These are phyloP conservation scores for Elongisporangium anandrum DNA, from an alignment of 352 stramenopile species.

Conservation along the genomic window DNA sequence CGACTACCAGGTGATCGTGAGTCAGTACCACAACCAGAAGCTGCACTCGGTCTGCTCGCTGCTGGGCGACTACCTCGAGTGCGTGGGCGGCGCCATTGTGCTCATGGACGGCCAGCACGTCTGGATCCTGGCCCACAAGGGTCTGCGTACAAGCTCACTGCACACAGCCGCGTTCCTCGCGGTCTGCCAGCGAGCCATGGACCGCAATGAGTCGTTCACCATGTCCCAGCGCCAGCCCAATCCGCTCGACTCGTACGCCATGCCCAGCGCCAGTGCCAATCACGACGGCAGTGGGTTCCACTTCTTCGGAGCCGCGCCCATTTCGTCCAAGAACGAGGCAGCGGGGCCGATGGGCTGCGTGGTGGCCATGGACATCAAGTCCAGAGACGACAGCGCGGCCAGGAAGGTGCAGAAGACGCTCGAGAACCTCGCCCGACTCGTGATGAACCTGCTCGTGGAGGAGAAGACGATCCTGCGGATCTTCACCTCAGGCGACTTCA, in stretches of 20 bases:
- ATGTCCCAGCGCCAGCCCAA: constrained; percentile 29
- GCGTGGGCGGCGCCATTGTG: constrained; percentile 56
- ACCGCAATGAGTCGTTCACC: constrained; percentile 38
- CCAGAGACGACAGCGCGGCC: constrained; percentile 24
- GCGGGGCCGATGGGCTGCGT: constrained; percentile 44
- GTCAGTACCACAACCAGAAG: constrained; percentile 64
- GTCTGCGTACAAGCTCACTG: constrained; percentile 39
- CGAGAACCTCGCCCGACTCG: constrained; percentile 53
- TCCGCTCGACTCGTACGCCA: neutral
- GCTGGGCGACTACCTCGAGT: constrained; percentile 68
- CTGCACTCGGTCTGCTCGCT: constrained; percentile 70
- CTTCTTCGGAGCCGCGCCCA: constrained; percentile 59
- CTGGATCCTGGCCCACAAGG: constrained; percentile 66
- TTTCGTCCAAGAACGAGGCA: constrained; percentile 22
- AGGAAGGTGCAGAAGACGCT: constrained; percentile 52
- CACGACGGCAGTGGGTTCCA: constrained; percentile 27
- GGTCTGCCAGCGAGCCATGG: constrained; percentile 44
- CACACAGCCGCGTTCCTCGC: constrained; percentile 54
- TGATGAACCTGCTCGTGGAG: constrained; percentile 52
- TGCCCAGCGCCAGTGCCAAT: constrained; percentile 5
- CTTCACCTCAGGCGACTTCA: constrained; percentile 61
- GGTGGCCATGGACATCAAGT: constrained; percentile 49
- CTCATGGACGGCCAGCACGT: constrained; percentile 53
- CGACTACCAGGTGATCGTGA: constrained; percentile 63
- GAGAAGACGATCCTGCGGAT: constrained; percentile 59